phyloP scores from a whole-genome alignment of 257 asterid species.

The Cynanchum wilfordii region DNA sequence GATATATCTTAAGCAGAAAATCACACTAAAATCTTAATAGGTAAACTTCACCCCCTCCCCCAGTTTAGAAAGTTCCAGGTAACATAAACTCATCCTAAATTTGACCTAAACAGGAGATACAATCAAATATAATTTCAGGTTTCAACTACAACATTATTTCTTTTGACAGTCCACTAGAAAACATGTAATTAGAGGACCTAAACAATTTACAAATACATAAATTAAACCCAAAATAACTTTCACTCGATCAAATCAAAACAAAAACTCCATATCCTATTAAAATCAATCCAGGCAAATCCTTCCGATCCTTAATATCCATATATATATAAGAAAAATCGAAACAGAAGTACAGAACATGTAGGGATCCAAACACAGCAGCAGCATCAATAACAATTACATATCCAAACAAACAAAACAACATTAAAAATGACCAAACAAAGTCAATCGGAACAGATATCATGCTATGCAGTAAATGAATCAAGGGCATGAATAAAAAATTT shows the following conservation, averaged over 20 bases:
- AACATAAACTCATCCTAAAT: background rate
- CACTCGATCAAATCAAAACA: background rate
- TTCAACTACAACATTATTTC: background rate
- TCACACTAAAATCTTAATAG: background rate
- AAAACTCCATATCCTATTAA: background rate
- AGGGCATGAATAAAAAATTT: background rate
- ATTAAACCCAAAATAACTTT: background rate
- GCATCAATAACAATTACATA: background rate
- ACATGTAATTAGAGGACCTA: background rate
- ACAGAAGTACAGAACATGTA: background rate
- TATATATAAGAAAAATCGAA: background rate
- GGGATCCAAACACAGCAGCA: background rate
- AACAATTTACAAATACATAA: background rate
- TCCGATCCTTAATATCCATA: background rate
- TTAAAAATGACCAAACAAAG: background rate
- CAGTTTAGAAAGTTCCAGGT: background rate
- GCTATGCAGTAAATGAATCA: background rate
- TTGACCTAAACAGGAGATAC: background rate
- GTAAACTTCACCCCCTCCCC: background rate
- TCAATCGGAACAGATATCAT: background rate
- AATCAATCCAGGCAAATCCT: background rate
- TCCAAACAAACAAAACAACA: background rate
- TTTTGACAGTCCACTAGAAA: background rate
- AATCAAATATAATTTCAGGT: background rate
- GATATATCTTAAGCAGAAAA: background rate